Evolutionary conservation across 2,329 filamentous ascomycete genomes (phyloP).

Genomic region (Catunica adiposa): DNA sequence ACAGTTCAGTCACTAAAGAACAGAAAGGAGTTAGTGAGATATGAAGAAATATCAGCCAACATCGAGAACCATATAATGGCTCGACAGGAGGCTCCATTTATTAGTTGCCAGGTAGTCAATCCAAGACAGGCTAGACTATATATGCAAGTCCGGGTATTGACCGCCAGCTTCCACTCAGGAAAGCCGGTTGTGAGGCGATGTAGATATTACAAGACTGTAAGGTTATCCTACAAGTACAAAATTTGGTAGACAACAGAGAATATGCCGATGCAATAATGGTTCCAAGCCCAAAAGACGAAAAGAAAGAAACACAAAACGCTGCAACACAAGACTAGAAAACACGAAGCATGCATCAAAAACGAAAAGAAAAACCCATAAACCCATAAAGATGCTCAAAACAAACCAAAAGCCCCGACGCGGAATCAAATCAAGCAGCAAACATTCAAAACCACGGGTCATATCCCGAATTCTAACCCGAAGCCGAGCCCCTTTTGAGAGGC

Average conservation of each 20-base stretch:
- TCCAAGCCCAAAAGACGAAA: background rate
- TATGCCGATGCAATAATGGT: background rate
- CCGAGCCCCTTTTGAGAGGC: constrained; percentile 1
- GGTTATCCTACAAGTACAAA: constrained; percentile 7
- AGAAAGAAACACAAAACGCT: background rate
- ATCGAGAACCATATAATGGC: background rate
- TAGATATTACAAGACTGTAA: constrained; percentile 14
- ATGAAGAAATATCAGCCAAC: no score
- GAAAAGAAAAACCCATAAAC: background rate
- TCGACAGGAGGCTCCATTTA: background rate
- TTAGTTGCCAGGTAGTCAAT: background rate
- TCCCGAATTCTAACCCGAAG: background rate
- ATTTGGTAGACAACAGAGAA: constrained; percentile 3
- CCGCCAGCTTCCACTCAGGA: background rate
- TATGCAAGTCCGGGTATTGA: no score
- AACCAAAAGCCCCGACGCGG: background rate
- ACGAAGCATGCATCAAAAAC: background rate
- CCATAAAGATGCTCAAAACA: background rate
- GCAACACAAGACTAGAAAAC: background rate
- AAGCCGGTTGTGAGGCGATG: background rate
- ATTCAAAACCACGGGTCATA: no score
- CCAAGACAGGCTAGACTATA: background rate
- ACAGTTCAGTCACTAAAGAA: background rate
- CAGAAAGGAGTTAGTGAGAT: background rate
- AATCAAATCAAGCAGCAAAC: background rate